Conservation (phyloP, 129 eudicot species). For the Saussurea involucrata region DNA sequence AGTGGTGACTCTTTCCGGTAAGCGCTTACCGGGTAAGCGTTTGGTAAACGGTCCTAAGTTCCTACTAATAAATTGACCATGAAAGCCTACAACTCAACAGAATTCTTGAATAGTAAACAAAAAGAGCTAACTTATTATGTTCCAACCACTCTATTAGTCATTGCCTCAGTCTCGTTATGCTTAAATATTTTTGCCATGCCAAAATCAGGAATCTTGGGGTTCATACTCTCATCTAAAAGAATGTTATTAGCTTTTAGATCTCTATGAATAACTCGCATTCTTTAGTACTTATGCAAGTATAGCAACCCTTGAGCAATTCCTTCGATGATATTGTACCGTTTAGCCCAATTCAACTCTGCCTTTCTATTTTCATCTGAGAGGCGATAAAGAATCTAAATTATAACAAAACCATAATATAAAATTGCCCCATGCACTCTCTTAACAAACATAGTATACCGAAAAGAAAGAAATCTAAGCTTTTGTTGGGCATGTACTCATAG, state of each 20-base stretch:
- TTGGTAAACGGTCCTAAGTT: too few species aligned
- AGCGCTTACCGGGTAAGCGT: too few species aligned
- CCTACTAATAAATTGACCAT: neutral
- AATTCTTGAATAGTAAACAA: neutral
- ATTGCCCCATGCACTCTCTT: neutral
- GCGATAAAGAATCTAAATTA: neutral
- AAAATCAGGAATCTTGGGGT: slow-evolving; percentile 42
- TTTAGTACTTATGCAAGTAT: slow-evolving; percentile 57
- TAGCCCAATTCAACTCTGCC: slow-evolving; percentile 37
- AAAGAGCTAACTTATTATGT: slow-evolving; percentile 17
- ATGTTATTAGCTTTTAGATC: slow-evolving; percentile 57
- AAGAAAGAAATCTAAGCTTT: slow-evolving; percentile 38
- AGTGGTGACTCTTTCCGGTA: too few species aligned
- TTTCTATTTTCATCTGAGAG: slow-evolving; percentile 17
- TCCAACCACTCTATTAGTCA: slow-evolving; percentile 27
- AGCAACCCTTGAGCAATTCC: slow-evolving; percentile 59
- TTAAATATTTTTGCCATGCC: slow-evolving; percentile 44
- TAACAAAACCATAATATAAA: neutral
- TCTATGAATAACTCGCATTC: slow-evolving; percentile 60
- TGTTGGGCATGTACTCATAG: slow-evolving; percentile 47
- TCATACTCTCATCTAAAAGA: slow-evolving; percentile 26
- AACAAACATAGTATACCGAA: slow-evolving; percentile 22
- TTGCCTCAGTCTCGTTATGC: slow-evolving; percentile 37
- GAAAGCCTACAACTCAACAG: neutral
- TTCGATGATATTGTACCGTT: slow-evolving; percentile 32